phyloP scores from a whole-genome alignment of 176 grass and related monocot species.

The Ensete ventricosum region DNA sequence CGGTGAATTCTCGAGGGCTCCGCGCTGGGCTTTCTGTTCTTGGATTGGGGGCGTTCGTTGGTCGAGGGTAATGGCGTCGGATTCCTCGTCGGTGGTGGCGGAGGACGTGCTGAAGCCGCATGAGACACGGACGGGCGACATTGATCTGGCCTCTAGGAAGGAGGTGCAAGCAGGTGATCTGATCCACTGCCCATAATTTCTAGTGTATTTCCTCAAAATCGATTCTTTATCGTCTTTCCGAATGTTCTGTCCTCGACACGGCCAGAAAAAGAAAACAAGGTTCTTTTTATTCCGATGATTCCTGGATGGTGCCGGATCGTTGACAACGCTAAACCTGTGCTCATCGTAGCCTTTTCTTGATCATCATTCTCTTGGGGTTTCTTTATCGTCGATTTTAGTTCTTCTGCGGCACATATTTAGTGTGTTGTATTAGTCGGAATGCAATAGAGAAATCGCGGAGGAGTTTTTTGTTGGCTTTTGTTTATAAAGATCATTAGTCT shows the following conservation, averaged over 20 bases:
- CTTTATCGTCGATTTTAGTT: too few relatives aligned
- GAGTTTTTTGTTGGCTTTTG: background rate
- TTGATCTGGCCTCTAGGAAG: conserved; percentile 28
- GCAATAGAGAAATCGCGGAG: too few relatives aligned
- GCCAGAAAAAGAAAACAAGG: too few relatives aligned
- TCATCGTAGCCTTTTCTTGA: too few relatives aligned
- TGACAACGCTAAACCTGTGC: too few relatives aligned
- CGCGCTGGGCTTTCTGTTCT: too few relatives aligned
- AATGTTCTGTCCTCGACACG: background rate
- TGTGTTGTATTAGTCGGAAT: too few relatives aligned
- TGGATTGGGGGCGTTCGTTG: background rate
- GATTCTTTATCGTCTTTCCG: background rate
- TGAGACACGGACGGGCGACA: conserved; percentile 7
- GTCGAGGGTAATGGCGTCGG: conserved; percentile 11
- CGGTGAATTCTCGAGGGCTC: too few relatives aligned
- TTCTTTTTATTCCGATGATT: background rate
- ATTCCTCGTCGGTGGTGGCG: conserved; percentile 7
- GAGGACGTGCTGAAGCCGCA: conserved; percentile 30
- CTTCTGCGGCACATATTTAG: too few relatives aligned
- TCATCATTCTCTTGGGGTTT: too few relatives aligned
- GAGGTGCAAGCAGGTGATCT: conserved; percentile 33
- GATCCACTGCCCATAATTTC: background rate
- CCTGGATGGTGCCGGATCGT: too few relatives aligned
- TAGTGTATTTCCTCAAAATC: background rate
- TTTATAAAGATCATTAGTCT: background rate